Base-by-base conservation (phyloP, 1,284 basidiomycete genomes). In the Neotropicomus parvogracilis region DNA sequence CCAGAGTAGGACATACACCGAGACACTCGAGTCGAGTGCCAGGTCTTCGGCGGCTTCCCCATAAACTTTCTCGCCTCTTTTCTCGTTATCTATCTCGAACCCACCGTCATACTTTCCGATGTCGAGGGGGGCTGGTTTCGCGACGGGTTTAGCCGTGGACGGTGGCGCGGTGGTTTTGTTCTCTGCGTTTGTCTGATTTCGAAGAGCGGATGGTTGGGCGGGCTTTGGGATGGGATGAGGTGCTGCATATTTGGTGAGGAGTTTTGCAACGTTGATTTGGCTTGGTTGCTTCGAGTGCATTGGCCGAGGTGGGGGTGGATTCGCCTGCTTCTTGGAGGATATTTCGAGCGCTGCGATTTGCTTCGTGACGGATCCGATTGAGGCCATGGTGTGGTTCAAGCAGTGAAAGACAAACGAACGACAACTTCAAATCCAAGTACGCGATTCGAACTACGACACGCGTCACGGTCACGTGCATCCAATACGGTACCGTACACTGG, bases 31-130 rank as follows among this genome's bases (percentile, higher is more conserved):
- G 56, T 93, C 88, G 43, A 93, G 70, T 0, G 88, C 89, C 5
- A 93, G 72, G 11, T 85, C 73, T 57, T 81, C 77, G 0, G 86
- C 89, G 2, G 87, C 83, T 52, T 90, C 84, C 6, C 86, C 85
- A 28, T 75, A 78, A 2, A 89, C 79, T 33, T 69, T 70, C 56
- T 76, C 75, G 41, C 77, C 81, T 63, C 79, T 71, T 57, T 79
- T 81, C 63, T 84, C 82, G 49, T 85, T 80, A 52, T 94, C 92
- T 28, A 78, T 69, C 68, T 94, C 91, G 34, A 93, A 77, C 2
- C 90, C 91, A 11, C 90, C 91, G 55, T 95, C 92, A 64, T 94
- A 94, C 44, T 71, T 75, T 27, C 91, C 92, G 40, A 93, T 88
- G 59, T 90, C 89, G 39, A 88, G 55, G n/a, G 62, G 48, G 39